Percentiles rank a stretch among this genome's conserved stretches.
Conservation (phyloP, 306 rosid species). For the Vachellia collinsii region DNA sequence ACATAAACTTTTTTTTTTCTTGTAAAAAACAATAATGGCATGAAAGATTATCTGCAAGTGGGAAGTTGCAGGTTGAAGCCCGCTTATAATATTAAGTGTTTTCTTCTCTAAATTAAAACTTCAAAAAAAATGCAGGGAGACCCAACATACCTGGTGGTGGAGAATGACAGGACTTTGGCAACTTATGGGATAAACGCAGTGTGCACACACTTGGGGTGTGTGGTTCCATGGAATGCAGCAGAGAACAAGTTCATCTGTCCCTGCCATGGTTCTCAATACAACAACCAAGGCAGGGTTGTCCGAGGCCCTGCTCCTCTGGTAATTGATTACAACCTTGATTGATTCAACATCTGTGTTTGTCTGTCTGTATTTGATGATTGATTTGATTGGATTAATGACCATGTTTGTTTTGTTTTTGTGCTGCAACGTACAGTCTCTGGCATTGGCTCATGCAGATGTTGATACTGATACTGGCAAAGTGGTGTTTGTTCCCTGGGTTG, state of each 20-base stretch:
- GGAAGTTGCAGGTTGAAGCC: too few relatives aligned
- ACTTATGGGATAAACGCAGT: slow-evolving; percentile 71
- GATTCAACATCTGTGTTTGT: background rate
- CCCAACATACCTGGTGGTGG: slow-evolving; percentile 74
- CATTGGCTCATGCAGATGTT: slow-evolving; percentile 58
- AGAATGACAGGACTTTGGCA: slow-evolving; percentile 59
- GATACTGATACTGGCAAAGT: slow-evolving; percentile 60
- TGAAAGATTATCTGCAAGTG: too few relatives aligned
- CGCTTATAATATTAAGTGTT: too few relatives aligned
- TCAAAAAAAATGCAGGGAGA: slow-evolving; percentile 51
- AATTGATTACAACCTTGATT: slow-evolving; percentile 11
- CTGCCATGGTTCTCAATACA: slow-evolving; percentile 80
- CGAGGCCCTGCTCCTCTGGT: slow-evolving; percentile 81
- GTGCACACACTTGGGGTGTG: slow-evolving; percentile 81
- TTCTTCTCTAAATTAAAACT: too few relatives aligned
- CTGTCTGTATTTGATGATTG: background rate
- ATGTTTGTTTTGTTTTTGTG: background rate
- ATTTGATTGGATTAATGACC: background rate
- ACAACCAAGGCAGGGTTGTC: slow-evolving; percentile 62
- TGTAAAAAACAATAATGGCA: too few relatives aligned
- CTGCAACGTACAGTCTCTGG: slow-evolving; percentile 51
- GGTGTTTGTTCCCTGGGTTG: slow-evolving; percentile 62
- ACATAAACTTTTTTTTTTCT: too few relatives aligned
- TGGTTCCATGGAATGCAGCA: slow-evolving; percentile 64
- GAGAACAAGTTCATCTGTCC: slow-evolving; percentile 74